Conservation (phyloP, 2,329 filamentous ascomycete species). For the Colletotrichum musicola region DNA sequence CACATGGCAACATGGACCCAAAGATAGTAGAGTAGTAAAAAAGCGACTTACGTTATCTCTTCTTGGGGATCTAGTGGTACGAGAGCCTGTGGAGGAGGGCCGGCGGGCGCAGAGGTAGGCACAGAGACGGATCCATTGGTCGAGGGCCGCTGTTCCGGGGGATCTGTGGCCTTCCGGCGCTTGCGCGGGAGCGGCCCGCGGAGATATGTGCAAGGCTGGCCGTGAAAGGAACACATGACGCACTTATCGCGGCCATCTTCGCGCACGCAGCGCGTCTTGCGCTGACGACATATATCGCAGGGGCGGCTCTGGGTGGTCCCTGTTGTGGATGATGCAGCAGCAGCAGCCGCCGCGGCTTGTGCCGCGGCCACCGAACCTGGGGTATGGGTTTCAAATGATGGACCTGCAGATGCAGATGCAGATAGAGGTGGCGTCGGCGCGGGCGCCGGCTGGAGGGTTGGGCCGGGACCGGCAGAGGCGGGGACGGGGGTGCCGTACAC, state of each 20-base stretch:
- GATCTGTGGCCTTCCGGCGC: conserved; percentile 44
- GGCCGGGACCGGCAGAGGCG: conserved; percentile 19
- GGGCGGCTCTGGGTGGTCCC: conserved; percentile 52
- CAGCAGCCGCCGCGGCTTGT: background rate
- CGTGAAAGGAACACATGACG: conserved; percentile 75
- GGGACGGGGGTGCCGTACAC: conserved; percentile 23
- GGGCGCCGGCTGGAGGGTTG: conserved; percentile 22
- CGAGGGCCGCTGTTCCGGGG: conserved; percentile 40
- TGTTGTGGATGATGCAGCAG: conserved; percentile 10
- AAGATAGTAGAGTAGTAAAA: background rate
- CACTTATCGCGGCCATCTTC: conserved; percentile 70
- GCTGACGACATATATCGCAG: conserved; percentile 75
- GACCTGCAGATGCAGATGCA: too few relatives aligned
- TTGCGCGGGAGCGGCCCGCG: conserved; percentile 51
- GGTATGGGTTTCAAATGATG: background rate
- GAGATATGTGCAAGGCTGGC: conserved; percentile 75
- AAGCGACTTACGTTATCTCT: conserved; percentile 37
- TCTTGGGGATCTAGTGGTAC: conserved; percentile 38
- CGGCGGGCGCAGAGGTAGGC: conserved; percentile 17
- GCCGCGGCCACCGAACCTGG: conserved; percentile 1
- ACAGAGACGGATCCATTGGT: conserved; percentile 33
- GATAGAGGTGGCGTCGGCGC: conserved; percentile 1
- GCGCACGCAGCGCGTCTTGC: conserved; percentile 75
- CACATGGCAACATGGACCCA: background rate
- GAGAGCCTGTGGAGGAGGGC: conserved; percentile 25